phyloP scores from a whole-genome alignment of 768 basidiomycete species.

The Tylopilus sp. region DNA sequence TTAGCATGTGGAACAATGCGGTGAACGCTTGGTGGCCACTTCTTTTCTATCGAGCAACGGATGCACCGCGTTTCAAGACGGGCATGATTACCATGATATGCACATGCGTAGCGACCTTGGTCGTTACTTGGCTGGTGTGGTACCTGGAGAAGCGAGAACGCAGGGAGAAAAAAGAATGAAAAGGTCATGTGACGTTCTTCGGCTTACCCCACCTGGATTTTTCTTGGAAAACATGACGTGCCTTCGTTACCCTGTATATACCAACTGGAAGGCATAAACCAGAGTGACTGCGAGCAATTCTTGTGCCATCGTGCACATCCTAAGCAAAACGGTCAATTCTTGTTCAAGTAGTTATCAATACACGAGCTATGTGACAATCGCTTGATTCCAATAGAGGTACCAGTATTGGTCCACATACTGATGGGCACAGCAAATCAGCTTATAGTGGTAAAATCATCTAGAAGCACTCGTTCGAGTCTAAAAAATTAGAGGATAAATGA shows the following conservation, averaged over 20 bases:
- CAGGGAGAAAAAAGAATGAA: neutral
- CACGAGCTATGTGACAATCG: constrained; percentile 5
- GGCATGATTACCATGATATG: constrained; percentile 71
- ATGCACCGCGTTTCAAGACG: constrained; percentile 63
- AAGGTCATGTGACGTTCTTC: neutral
- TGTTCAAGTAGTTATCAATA: constrained; percentile 6
- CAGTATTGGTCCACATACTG: constrained; percentile 5
- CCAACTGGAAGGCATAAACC: too few species aligned
- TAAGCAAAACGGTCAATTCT: neutral
- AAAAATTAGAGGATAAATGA: constrained; percentile 1
- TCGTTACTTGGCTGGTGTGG: constrained; percentile 54
- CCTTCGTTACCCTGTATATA: too few species aligned
- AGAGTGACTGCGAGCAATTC: too few species aligned
- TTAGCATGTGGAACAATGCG: constrained; percentile 68
- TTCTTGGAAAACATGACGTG: too few species aligned
- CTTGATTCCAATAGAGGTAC: constrained; percentile 4
- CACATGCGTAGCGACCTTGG: constrained; percentile 52
- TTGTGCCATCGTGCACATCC: too few species aligned
- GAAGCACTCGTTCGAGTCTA: neutral
- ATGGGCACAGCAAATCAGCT: constrained; percentile 19
- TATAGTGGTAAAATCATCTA: neutral
- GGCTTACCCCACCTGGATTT: too few species aligned
- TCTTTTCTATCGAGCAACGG: constrained; percentile 70
- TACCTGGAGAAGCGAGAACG: constrained; percentile 44
- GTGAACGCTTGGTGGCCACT: constrained; percentile 70